phyloP scores from a whole-genome alignment of 2,329 filamentous ascomycete species.

The Colletotrichum tofieldiae region DNA sequence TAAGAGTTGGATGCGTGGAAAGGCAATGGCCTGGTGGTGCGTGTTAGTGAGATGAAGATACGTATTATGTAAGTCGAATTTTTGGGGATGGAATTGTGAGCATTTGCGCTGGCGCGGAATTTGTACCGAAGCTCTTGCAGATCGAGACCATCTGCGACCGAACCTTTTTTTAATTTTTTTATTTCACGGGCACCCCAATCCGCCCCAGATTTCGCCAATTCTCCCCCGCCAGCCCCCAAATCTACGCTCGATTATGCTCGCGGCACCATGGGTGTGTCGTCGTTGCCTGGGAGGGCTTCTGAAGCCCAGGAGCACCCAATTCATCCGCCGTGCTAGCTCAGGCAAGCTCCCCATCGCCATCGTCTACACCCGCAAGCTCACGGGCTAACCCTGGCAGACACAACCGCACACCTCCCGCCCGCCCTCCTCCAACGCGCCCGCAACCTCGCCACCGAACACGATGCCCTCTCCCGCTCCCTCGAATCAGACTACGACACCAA shows the following conservation, averaged over 20 bases:
- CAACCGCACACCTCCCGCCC: conserved; percentile 60
- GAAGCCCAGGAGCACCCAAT: conserved; percentile 49
- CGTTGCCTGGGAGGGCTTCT: conserved; percentile 61
- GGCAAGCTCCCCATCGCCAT: conserved; percentile 36
- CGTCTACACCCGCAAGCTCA: neutral
- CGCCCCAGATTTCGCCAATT: no score
- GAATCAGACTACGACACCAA: conserved; percentile 70
- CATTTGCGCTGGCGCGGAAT: conserved; percentile 8
- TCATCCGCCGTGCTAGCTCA: conserved; percentile 62
- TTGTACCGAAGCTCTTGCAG: conserved; percentile 23
- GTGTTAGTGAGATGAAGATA: neutral
- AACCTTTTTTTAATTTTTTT: conserved; percentile 5
- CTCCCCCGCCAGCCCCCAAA: neutral
- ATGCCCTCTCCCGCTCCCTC: conserved; percentile 66
- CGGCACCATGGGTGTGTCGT: conserved; percentile 68
- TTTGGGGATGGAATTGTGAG: conserved; percentile 8
- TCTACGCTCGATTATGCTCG: conserved; percentile 50
- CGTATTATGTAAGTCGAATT: conserved; percentile 24
- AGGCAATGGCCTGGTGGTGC: neutral
- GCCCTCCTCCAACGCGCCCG: conserved; percentile 74
- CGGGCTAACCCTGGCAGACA: conserved; percentile 44
- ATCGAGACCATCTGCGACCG: conserved; percentile 4
- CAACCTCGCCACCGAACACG: conserved; percentile 71
- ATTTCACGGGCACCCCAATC: neutral
- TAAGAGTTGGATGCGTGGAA: neutral